phyloP scores from a whole-genome alignment of 2,329 filamentous ascomycete genomes.

The Colletotrichum orchidophilum region DNA sequence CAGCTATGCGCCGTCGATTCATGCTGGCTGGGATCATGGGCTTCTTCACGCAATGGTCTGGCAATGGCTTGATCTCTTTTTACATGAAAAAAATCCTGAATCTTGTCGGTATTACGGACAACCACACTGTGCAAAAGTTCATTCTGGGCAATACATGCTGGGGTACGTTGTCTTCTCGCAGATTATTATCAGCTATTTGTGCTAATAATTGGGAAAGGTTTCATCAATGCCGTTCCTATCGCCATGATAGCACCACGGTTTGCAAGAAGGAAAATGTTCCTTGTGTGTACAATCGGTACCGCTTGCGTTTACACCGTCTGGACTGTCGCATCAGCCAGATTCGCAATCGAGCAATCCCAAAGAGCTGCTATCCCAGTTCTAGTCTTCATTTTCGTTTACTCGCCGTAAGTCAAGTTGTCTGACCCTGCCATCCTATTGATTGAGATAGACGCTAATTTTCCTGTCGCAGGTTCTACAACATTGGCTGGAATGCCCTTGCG shows the following conservation, averaged over 20 bases:
- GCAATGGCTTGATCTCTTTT: constrained; percentile 46
- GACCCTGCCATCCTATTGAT: neutral
- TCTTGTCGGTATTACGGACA: constrained; percentile 49
- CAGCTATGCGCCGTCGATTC: constrained; percentile 52
- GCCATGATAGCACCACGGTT: constrained; percentile 48
- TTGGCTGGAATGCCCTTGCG: constrained; percentile 24
- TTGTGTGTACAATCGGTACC: constrained; percentile 49
- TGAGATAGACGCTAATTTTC: neutral
- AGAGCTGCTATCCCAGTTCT: constrained; percentile 48
- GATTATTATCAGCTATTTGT: neutral
- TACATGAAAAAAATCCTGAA: constrained; percentile 52
- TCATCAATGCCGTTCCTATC: constrained; percentile 47
- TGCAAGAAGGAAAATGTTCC: constrained; percentile 45
- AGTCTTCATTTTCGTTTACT: constrained; percentile 55
- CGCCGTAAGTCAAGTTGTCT: constrained; percentile 38
- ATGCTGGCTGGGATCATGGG: constrained; percentile 58
- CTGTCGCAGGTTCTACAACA: constrained; percentile 7
- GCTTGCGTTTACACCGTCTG: constrained; percentile 48
- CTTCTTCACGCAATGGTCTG: constrained; percentile 50
- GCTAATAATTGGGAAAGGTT: constrained; percentile 17
- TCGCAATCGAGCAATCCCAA: constrained; percentile 44
- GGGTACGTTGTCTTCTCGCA: constrained; percentile 28
- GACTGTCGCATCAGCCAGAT: constrained; percentile 50
- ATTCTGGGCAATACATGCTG: constrained; percentile 50
- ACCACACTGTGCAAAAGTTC: constrained; percentile 47